Evolutionary conservation across 192 early-diverging fungal species (phyloP).

Genomic region (Linderina pennispora): DNA sequence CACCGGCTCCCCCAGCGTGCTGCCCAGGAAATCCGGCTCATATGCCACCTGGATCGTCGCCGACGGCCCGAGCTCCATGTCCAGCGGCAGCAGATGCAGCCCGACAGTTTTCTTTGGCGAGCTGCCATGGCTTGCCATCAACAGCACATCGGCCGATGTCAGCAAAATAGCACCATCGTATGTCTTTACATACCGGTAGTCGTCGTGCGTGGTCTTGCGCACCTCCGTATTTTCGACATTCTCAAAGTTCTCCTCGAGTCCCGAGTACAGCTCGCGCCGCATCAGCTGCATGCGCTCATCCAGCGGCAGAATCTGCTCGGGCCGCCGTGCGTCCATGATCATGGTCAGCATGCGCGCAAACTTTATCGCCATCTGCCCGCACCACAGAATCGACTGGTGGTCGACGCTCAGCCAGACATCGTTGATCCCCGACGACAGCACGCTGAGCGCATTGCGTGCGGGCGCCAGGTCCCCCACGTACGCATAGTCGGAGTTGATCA

Average conservation of each 20-base stretch:
- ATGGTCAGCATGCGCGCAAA: constrained; percentile 52
- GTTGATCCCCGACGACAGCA: constrained; percentile 71
- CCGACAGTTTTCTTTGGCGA: background rate
- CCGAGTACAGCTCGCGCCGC: constrained; percentile 50
- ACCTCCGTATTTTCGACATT: background rate
- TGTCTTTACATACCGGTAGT: constrained; percentile 13
- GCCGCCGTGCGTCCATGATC: constrained; percentile 54
- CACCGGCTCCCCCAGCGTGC: no score
- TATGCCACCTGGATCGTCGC: no score
- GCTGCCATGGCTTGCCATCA: no score
- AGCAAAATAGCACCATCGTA: constrained; percentile 7
- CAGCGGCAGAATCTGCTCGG: constrained; percentile 53
- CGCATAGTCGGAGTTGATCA: constrained; percentile 73
- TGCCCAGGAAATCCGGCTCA: no score
- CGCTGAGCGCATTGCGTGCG: constrained; percentile 63
- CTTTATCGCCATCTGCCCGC: constrained; percentile 77
- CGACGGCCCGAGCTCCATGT: background rate
- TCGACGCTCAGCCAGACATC: constrained; percentile 84
- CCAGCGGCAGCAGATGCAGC: constrained; percentile 23
- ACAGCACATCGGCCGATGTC: constrained; percentile 6
- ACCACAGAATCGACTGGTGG: constrained; percentile 88
- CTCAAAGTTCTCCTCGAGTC: constrained; percentile 25
- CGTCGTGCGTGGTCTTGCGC: background rate
- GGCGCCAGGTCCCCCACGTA: constrained; percentile 63
- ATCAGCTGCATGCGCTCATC: constrained; percentile 60